Base-by-base conservation (phyloP, 2,329 filamentous ascomycete genomes). In the Fusarium sp. region DNA sequence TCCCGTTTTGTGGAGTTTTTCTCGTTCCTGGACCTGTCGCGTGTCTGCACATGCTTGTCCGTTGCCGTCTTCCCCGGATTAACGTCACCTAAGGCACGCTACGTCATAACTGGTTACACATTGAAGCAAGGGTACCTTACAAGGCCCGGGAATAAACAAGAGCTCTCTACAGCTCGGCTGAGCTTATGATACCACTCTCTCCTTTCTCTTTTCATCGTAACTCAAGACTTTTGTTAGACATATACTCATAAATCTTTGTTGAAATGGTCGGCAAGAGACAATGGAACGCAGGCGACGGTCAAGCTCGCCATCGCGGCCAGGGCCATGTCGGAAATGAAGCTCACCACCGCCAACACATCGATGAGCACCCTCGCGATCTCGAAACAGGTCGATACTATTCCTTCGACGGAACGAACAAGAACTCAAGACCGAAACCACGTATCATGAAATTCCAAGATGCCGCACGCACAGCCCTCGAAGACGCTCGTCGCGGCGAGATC, bases 361-460 rank as follows among this genome's bases (percentile, higher is more conserved):
- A 71, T 5, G 57, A 60, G 3, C 65, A 72, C 34, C 71, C 70
- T 21, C 69, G 66, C 21, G 73, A 75, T 43, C 66, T 74, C 7
- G 72, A 75, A 42, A 64, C 54, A 13, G 71, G 70, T 1, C 51
- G 55, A 10, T 64, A 66, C 40, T 17, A 49, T 11, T 46, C 53
- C 8, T 46, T 46, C 26, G 53, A 69, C 11, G 38, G 51, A 9
- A 24, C 28, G 11, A 50, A 22, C 7, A 26, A 65, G 3, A 17
- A 55, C 10, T 54, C 38, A 19, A 49, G 73, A 19, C 62, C 42
- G 2, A 69, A 28, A 15, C 73, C 73, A 0, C 71, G 71, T 6
- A 67, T 73, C 19, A 47, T 69, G 14, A 86, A 92, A 66, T 78
- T 78, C 54, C 75, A 69, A 17, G 76, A 78, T n/a, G 73, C 70